Conservation (phyloP, 805 yeast genomes). For the Peterozyma xylosa region DNA sequence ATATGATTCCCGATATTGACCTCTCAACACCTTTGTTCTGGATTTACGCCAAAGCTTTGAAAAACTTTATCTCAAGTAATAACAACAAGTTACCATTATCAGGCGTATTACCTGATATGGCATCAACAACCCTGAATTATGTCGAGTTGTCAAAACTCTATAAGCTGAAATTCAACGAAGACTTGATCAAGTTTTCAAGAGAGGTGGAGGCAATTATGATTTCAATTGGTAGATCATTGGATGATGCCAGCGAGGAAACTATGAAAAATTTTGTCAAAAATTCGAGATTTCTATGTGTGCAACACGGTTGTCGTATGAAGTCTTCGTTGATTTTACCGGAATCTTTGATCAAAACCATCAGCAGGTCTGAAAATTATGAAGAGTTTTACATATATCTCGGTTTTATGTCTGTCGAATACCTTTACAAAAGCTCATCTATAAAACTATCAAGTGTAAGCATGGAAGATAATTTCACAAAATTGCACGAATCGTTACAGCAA, state of each 20-base stretch:
- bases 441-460: constrained; percentile 14
- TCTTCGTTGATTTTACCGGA: neutral
- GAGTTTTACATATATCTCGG: constrained; percentile 29
- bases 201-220: constrained; percentile 22
- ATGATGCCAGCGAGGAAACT: constrained; percentile 25
- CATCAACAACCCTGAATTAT: constrained; percentile 61
- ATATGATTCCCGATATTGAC: constrained; percentile 23
- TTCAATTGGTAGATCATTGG: constrained; percentile 19
- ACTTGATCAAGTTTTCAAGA: constrained; percentile 31
- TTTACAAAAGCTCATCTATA: constrained; percentile 15
- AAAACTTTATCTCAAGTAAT: constrained; percentile 34
- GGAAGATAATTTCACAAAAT: constrained; percentile 13
- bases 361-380: constrained; percentile 1
- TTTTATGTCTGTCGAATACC: constrained; percentile 25
- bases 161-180: constrained; percentile 42
- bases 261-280: constrained; percentile 55
- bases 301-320: constrained; percentile 30
- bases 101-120: constrained; percentile 85
- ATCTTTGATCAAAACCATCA: neutral
- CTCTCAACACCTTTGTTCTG: constrained; percentile 41
- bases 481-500: constrained; percentile 12
- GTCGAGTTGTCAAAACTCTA: constrained; percentile 53
- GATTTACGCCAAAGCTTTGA: constrained; percentile 50
- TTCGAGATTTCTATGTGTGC: constrained; percentile 41
- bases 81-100: constrained; percentile 52